Percentiles rank a stretch among this genome's conserved stretches.
These are phyloP conservation scores for Umbelopsis vinacea DNA, from an alignment of 192 early-diverging fungal genomes.

Conservation along the genomic window DNA sequence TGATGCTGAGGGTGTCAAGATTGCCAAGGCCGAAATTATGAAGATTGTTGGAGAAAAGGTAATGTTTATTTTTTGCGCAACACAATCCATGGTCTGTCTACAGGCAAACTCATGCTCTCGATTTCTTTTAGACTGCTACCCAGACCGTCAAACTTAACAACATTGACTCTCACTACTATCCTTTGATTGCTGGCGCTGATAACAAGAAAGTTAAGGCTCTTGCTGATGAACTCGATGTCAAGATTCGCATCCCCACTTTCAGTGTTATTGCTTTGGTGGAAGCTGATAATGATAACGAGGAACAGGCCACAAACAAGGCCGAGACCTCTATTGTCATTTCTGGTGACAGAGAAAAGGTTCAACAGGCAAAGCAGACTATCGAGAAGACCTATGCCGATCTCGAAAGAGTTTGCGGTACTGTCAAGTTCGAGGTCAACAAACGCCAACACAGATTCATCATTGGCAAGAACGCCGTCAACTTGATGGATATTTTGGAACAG, in stretches of 20 bases:
- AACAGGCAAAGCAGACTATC: conserved; percentile 65
- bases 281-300: conserved; percentile 47
- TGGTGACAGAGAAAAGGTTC: conserved; percentile 78
- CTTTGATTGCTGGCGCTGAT: conserved; percentile 83
- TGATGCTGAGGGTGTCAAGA: conserved; percentile 77
- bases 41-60: conserved; percentile 76
- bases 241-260: conserved; percentile 77
- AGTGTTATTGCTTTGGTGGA: conserved; percentile 40
- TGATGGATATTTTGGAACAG: conserved; percentile 83
- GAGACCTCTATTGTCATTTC: conserved; percentile 68
- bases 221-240: conserved; percentile 63
- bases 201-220: conserved; percentile 64
- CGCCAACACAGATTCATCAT: conserved; percentile 93
- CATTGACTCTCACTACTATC: conserved; percentile 75
- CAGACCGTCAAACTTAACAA: conserved; percentile 65
- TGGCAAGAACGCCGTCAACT: conserved; percentile 74
- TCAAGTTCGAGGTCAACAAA: conserved; percentile 80
- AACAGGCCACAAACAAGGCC: conserved; percentile 16
- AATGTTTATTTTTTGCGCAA: not conserved
- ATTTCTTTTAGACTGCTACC: conserved; percentile 61
- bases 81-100: not conserved
- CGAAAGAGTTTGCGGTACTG: conserved; percentile 64
- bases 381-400: conserved; percentile 64
- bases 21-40: conserved; percentile 87
- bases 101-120: conserved; percentile 8